Evolutionary conservation across 768 basidiomycete genomes (phyloP).

Genomic region (Termitomyces sp.): DNA sequence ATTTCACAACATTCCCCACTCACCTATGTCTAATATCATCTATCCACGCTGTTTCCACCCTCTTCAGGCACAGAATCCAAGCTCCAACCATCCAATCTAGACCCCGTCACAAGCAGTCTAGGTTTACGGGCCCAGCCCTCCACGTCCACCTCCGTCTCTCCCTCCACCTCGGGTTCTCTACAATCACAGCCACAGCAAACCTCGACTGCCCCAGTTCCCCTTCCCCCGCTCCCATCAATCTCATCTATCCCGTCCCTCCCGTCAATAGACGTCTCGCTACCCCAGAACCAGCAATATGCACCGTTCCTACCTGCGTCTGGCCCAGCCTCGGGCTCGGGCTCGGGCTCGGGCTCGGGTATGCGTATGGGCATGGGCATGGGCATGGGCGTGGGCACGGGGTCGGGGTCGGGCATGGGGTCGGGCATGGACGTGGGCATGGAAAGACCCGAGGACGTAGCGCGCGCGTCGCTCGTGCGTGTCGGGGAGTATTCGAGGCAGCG

Average conservation of each 20-base stretch:
- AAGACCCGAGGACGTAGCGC: constrained; percentile 38
- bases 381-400: too few relatives aligned
- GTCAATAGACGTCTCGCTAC: background rate
- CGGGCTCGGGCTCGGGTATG: too few relatives aligned
- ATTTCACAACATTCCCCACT: too few relatives aligned
- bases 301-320: constrained; percentile 48
- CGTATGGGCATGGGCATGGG: too few relatives aligned
- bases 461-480: constrained; percentile 70
- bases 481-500: constrained; percentile 64
- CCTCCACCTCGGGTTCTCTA: background rate
- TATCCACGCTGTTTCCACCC: background rate
- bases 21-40: too few relatives aligned
- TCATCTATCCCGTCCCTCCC: background rate
- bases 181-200: background rate
- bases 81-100: background rate
- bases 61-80: constrained; percentile 6
- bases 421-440: constrained; percentile 28
- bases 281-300: constrained; percentile 10
- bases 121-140: background rate
- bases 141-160: background rate
- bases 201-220: background rate
- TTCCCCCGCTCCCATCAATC: background rate
- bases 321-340: too few relatives aligned
- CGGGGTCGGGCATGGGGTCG: too few relatives aligned
- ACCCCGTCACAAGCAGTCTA: background rate